Evolutionary conservation across 331 rosid species (phyloP).

Genomic region (Quercus tomentella): DNA sequence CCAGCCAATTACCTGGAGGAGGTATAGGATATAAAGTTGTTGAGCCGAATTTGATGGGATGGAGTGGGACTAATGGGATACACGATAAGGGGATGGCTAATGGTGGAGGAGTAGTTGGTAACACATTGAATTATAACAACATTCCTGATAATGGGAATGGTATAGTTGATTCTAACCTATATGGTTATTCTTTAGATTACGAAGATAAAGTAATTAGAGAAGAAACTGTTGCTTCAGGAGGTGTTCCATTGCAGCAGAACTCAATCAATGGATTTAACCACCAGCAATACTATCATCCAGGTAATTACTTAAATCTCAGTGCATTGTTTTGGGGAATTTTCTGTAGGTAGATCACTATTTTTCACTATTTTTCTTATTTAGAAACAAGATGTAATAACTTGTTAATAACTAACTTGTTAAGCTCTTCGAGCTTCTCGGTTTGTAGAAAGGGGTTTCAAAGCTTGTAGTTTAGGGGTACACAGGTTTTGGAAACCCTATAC

Average conservation of each 20-base stretch:
- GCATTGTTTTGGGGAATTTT: no score
- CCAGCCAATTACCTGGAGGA: constrained; percentile 24
- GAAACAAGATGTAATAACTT: no score
- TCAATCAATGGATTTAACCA: constrained; percentile 20
- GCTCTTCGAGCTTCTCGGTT: no score
- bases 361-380: no score
- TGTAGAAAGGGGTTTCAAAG: no score
- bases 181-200: constrained; percentile 31
- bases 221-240: constrained; percentile 27
- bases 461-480: no score
- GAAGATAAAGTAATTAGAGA: constrained; percentile 26
- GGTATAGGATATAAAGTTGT: constrained; percentile 8
- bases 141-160: constrained; percentile 19
- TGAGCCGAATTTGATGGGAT: constrained; percentile 36
- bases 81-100: background rate
- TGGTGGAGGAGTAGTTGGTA: background rate
- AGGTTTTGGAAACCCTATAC: no score
- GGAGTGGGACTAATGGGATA: constrained; percentile 24
- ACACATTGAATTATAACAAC: constrained; percentile 32
- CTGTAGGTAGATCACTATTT: no score
- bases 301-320: constrained; percentile 16
- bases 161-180: constrained; percentile 36
- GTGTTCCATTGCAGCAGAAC: constrained; percentile 23
- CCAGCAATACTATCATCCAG: constrained; percentile 45
- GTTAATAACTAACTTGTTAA: no score